Conservation (phyloP, 1,139 yeast species). For the Meyerozyma athensensis region DNA sequence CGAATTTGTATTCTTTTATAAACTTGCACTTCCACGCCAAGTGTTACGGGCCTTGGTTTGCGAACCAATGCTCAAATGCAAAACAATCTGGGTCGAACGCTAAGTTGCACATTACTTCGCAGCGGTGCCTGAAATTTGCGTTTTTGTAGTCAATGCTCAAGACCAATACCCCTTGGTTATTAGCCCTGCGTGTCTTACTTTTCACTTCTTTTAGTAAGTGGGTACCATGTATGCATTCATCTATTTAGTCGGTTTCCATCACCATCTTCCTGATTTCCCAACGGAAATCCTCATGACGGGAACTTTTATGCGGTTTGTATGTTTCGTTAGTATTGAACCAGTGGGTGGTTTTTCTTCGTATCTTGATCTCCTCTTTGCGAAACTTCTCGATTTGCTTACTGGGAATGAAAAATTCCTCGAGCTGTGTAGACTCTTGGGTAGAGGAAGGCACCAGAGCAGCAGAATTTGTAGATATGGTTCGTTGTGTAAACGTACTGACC, state of each 20-base stretch:
- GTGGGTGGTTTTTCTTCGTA: constrained; percentile 42
- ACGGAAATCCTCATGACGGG: constrained; percentile 29
- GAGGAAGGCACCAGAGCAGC: constrained; percentile 6
- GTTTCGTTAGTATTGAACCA: constrained; percentile 48
- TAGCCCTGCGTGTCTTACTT: too few relatives aligned
- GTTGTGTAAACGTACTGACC: constrained; percentile 27
- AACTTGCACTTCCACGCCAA: not conserved
- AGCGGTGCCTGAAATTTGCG: not conserved
- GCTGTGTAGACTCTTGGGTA: not conserved
- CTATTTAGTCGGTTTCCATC: constrained; percentile 27
- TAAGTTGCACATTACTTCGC: not conserved
- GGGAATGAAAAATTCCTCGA: constrained; percentile 39
- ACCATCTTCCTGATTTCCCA: constrained; percentile 57
- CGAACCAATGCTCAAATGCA: not conserved
- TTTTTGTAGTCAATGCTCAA: constrained; percentile 1
- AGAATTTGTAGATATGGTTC: constrained; percentile 30
- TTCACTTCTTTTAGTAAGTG: not conserved
- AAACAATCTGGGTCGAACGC: not conserved
- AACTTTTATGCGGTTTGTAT: constrained; percentile 17
- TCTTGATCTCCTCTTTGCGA: constrained; percentile 47
- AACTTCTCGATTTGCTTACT: constrained; percentile 38
- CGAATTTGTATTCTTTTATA: not conserved
- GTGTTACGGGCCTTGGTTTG: constrained; percentile 2
- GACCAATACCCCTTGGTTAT: not conserved
- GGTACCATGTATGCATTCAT: not conserved